A percentile compares a stretch with the other conserved stretches of the same genome.
Conservation (phyloP, 2,329 filamentous ascomycete genomes). For the Aureobasidium uvarum region DNA sequence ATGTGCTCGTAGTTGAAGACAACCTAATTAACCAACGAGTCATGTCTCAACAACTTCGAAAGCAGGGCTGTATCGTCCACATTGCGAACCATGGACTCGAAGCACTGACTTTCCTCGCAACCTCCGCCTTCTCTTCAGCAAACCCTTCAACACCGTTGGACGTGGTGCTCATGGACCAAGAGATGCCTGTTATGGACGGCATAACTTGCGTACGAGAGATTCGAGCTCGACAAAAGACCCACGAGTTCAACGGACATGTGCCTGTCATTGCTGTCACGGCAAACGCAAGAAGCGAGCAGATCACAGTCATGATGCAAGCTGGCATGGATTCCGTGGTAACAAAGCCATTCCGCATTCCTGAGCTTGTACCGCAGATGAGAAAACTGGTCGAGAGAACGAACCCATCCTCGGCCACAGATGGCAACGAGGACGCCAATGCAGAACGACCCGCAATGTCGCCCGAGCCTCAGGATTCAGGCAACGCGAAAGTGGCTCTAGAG, state of each 20-base stretch:
- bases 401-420: background rate
- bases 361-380: slow-evolving; percentile 39
- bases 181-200: slow-evolving; percentile 79
- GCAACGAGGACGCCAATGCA: background rate
- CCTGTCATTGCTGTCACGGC: slow-evolving; percentile 72
- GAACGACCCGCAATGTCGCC: background rate
- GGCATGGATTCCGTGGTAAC: slow-evolving; percentile 37
- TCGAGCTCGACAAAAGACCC: slow-evolving; percentile 55
- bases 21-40: slow-evolving; percentile 37
- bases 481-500: background rate
- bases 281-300: slow-evolving; percentile 60
- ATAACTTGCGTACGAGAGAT: slow-evolving; percentile 67
- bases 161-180: slow-evolving; percentile 36
- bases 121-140: slow-evolving; percentile 25
- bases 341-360: slow-evolving; percentile 40
- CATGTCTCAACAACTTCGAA: slow-evolving; percentile 34
- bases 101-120: slow-evolving; percentile 33
- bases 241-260: slow-evolving; percentile 60
- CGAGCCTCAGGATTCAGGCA: slow-evolving; percentile 1
- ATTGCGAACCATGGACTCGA: slow-evolving; percentile 35
- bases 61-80: slow-evolving; percentile 33
- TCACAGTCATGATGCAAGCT: slow-evolving; percentile 32
- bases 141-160: slow-evolving; percentile 21
- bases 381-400: slow-evolving; percentile 9
- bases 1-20: slow-evolving; percentile 35